These are phyloP conservation scores for Cytospora schulzeri DNA, from an alignment of 2,329 filamentous ascomycete genomes.

Conservation along the genomic window DNA sequence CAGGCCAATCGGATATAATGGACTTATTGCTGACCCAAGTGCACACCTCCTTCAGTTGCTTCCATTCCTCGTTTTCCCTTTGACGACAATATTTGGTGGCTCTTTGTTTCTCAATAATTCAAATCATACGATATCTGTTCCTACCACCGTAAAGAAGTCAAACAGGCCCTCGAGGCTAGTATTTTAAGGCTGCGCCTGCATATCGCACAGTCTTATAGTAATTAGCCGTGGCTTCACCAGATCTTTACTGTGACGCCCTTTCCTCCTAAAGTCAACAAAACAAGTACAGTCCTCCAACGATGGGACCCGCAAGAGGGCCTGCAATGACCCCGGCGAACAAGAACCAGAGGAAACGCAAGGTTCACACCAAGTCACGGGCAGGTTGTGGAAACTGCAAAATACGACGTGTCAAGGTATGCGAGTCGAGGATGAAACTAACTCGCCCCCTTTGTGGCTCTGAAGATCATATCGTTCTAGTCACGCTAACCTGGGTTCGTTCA, in stretches of 20 bases:
- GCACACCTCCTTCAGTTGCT: too few relatives aligned
- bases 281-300: not conserved
- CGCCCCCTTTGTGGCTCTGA: not conserved
- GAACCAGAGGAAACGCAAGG: constrained; percentile 35
- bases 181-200: not conserved
- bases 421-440: not conserved
- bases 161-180: too few relatives aligned
- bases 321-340: not conserved
- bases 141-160: too few relatives aligned
- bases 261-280: not conserved
- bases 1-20: too few relatives aligned
- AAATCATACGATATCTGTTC: too few relatives aligned
- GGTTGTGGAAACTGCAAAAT: constrained; percentile 61
- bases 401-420: constrained; percentile 52
- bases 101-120: too few relatives aligned
- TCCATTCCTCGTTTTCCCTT: too few relatives aligned
- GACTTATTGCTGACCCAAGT: too few relatives aligned
- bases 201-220: not conserved
- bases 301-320: not conserved
- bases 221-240: too few relatives aligned
- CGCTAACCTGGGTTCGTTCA: constrained; percentile 32
- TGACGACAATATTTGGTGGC: too few relatives aligned
- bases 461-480: not conserved
- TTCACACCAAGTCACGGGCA: constrained; percentile 55
- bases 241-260: too few relatives aligned